Base-by-base conservation (phyloP, 2,329 filamentous ascomycete genomes). In the Monilinia fructicola region DNA sequence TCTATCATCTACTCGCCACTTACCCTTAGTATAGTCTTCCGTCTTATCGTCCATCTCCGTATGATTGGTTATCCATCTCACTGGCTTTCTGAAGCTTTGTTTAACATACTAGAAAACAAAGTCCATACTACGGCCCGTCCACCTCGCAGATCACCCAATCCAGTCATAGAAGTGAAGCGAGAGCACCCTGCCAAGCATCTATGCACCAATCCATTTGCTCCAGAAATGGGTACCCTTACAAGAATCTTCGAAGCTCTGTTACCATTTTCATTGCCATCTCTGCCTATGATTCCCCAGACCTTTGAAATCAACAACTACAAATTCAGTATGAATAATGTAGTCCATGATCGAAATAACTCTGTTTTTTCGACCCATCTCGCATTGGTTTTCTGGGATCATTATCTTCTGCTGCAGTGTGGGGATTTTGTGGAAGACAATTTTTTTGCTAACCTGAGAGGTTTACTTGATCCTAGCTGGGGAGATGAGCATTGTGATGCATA, bases 31-130 rank as follows among this genome's bases (percentile, higher is more conserved):
- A 68, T 68, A 16, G 14, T 68, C 38, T 67, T 69, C 40, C 67
- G 55, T 21, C 55, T 71, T 23, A 67, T 69, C 6, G 14, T 44
- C 3, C 64, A 70, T 53, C 56, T 71, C 2, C 46, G 44, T 9
- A 40, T 23, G 4, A 40, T 71, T 12, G 69, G 68, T 23, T 72
- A 72, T 46, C 69, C 67, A 11, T 64, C 66, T n/a, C 67, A 72
- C 52, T 71, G 68, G 69, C 46, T 72, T 9, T 68, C 67, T 16
- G 67, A 71, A 46, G 23, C 46, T 12, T 56, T 72, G 4, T 56
- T n/a, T 35, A 69, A 59, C 21, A 69, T 71, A 44, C 46, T 71
- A 16, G 23, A 55, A 14, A 58, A 65, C 53, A 70, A 61, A 21
- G 62, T 72, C 16, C 38, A 28, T 9, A 72, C 68, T 6, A 67